Conservation (phyloP, 2,329 filamentous ascomycete species). For the Colletotrichum tropicale region DNA sequence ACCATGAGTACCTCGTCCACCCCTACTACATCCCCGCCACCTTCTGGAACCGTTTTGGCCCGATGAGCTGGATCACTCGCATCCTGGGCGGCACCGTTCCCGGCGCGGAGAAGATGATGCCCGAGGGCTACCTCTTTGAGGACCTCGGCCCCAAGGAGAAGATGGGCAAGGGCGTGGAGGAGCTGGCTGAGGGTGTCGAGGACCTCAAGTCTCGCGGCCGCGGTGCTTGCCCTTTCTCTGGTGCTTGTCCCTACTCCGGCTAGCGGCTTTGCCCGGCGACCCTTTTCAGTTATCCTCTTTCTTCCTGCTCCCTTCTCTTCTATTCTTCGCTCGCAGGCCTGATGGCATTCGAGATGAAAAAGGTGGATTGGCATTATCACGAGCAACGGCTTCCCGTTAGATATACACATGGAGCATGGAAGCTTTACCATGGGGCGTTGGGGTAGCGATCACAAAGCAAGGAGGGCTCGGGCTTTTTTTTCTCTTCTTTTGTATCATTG, state of each 20-base stretch:
- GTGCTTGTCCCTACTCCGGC: not conserved
- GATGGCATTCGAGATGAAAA: not conserved
- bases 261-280: not conserved
- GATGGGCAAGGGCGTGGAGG: constrained; percentile 55
- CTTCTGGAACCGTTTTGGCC: constrained; percentile 67
- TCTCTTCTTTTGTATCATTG: not conserved
- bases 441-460: not conserved
- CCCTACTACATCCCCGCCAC: constrained; percentile 70
- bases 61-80: constrained; percentile 52
- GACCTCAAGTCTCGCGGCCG: not conserved
- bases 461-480: not conserved
- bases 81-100: constrained; percentile 49
- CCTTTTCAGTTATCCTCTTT: not conserved
- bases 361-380: not conserved
- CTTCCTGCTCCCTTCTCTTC: not conserved
- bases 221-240: constrained; percentile 16
- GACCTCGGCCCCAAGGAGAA: constrained; percentile 67
- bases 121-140: constrained; percentile 57
- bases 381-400: not conserved
- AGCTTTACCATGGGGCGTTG: not conserved
- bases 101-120: constrained; percentile 45
- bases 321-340: not conserved
- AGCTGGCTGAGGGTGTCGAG: constrained; percentile 38
- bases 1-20: constrained; percentile 59
- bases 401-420: not conserved